Evolutionary conservation across 1,284 basidiomycete species (phyloP).

Genomic region (Apiotrichum montevideense): DNA sequence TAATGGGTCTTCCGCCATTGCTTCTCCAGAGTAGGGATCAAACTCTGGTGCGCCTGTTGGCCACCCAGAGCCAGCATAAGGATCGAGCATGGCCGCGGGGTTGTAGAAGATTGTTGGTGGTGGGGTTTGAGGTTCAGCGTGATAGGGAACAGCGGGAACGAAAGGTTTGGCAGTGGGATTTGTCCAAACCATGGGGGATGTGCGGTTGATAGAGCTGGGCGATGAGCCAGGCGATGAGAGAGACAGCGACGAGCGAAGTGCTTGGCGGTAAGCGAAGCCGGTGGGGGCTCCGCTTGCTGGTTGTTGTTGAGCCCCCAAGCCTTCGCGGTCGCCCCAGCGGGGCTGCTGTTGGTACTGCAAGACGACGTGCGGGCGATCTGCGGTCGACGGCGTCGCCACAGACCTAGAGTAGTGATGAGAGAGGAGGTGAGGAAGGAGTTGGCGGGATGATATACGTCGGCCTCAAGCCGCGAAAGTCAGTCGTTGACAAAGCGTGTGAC

Average conservation of each 20-base stretch:
- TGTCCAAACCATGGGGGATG: constrained; percentile 16
- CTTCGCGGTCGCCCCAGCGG: constrained; percentile 16
- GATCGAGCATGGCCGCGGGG: constrained; percentile 9
- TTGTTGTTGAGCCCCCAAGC: constrained; percentile 11
- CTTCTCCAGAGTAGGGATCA: neutral
- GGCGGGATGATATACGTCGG: neutral
- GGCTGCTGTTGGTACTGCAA: constrained; percentile 16
- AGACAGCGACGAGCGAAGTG: constrained; percentile 14
- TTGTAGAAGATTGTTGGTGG: constrained; percentile 5
- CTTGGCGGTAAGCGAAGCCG: neutral
- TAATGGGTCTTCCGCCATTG: constrained; percentile 8
- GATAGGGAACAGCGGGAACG: constrained; percentile 1
- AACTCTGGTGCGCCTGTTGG: neutral
- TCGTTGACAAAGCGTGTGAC: too few species aligned
- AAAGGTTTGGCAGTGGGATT: neutral
- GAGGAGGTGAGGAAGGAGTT: neutral
- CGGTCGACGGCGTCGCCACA: constrained; percentile 13
- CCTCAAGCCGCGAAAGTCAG: too few species aligned
- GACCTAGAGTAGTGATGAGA: constrained; percentile 1
- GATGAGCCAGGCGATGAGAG: constrained; percentile 15
- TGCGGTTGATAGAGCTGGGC: constrained; percentile 11
- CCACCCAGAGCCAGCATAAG: neutral
- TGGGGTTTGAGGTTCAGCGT: constrained; percentile 15
- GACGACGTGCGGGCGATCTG: constrained; percentile 11
- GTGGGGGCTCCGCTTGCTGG: neutral